Evolutionary conservation across 495 filamentous ascomycete species (phyloP), one percentile per base, ranked within the genome.

Genomic region (Neurospora sp.): DNA sequence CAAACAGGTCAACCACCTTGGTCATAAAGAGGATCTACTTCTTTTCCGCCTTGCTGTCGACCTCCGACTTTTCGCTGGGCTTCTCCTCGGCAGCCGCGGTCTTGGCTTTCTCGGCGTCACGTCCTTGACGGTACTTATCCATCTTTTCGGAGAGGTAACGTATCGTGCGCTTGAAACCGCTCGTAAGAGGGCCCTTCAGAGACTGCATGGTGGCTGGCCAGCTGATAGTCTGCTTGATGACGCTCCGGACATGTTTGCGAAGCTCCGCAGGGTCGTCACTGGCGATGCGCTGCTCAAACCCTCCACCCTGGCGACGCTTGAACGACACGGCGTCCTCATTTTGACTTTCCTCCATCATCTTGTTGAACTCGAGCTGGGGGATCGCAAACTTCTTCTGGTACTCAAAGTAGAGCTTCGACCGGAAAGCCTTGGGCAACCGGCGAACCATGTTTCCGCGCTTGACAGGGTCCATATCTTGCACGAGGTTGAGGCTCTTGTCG

Each of bases 401-500:
- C 76, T 93, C 90, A 82, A 96, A 96, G 82, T 98, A 99, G 3
- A 99, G 81, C 75, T 93, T 94, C 69, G 92, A 86, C 16, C 96
- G 88, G 87, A 99, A 98, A 1, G 90, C 84, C 72, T 92, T 94
- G 0, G 96, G 96, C 14, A 99, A 84, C 35, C 96, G 91, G 12
- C 96, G 90, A 10, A 99, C 94, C 92, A 98, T 98, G 79, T 99
- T 98, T 27, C 92, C 94, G 59, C 96, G 89, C 78, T 90, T 93
- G 62, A 92, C 81, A 0, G 93, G 93, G 76, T 97, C 92, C 92
- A 97, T 94, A 79, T 98, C 94, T 79, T 99, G 96, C 37, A 80
- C 85, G 54, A 99, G 83, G 27, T 83, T 85, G 41, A 87, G 78
- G 71, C 84, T 80, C 38, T 72, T 77, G 8, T 88, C 83, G 78